Evolutionary conservation across 139 green algal genomes (phyloP).

Genomic region (Volvox africanus): DNA sequence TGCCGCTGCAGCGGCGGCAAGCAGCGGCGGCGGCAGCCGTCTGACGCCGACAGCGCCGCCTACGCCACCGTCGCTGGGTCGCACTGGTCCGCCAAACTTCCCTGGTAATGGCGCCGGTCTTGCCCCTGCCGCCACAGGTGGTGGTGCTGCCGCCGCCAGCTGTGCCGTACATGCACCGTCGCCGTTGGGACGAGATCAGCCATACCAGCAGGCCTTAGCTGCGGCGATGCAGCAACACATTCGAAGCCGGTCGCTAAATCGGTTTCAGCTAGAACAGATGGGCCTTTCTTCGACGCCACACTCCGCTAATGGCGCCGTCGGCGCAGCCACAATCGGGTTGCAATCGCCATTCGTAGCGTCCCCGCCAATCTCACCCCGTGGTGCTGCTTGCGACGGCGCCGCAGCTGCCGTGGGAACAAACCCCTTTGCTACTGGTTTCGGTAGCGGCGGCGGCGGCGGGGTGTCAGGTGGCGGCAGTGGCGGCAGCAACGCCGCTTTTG

Average conservation of each 20-base stretch:
- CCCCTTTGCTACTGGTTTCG: not conserved
- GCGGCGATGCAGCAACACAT: conserved; percentile 36
- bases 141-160: not conserved
- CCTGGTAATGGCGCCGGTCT: no score
- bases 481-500: not conserved
- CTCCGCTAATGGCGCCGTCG: not conserved
- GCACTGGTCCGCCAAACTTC: not conserved
- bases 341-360: not conserved
- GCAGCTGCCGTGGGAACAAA: not conserved
- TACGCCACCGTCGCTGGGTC: not conserved
- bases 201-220: conserved; percentile 12
- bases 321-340: not conserved
- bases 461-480: no score
- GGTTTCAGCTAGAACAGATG: conserved; percentile 33
- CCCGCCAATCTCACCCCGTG: not conserved
- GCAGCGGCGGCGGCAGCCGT: not conserved
- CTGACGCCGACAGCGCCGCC: not conserved
- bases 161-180: conserved; percentile 11
- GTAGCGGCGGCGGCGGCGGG: not conserved
- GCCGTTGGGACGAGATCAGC: conserved; percentile 26
- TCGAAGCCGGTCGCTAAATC: conserved; percentile 34
- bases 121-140: not conserved
- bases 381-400: not conserved
- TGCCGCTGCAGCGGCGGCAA: not conserved
- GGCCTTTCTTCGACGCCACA: not conserved